Evolutionary conservation across 2,329 filamentous ascomycete species (phyloP).

Genomic region (Alternaria arborescens): DNA sequence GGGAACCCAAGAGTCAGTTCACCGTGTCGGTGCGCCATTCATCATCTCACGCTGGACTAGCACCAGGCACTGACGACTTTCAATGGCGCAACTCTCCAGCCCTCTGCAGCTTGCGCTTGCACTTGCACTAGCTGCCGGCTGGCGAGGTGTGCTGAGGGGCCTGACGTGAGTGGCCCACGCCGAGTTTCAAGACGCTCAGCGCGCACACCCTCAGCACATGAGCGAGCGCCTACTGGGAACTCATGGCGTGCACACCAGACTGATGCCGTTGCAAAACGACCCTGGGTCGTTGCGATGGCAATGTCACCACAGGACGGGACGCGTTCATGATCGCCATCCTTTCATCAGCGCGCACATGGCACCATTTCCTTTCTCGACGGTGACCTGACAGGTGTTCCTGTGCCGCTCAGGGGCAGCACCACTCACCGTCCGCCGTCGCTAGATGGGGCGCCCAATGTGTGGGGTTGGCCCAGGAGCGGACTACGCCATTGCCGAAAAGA

Average conservation of each 20-base stretch:
- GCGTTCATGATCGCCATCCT: slow-evolving; percentile 26
- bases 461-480: slow-evolving; percentile 6
- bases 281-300: slow-evolving; percentile 19
- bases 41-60: slow-evolving; percentile 12
- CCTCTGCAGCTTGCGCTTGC: neutral
- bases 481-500: slow-evolving; percentile 23
- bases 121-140: slow-evolving; percentile 13
- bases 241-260: slow-evolving; percentile 5
- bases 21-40: slow-evolving; percentile 15
- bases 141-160: neutral
- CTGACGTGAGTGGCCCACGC: neutral
- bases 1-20: slow-evolving; percentile 20
- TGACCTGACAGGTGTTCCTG: slow-evolving; percentile 11
- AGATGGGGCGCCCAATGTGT: slow-evolving; percentile 14
- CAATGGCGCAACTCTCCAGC: slow-evolving; percentile 17
- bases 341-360: slow-evolving; percentile 27
- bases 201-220: neutral
- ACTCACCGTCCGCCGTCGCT: slow-evolving; percentile 10
- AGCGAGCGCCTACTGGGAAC: neutral
- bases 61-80: neutral
- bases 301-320: slow-evolving; percentile 24
- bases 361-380: slow-evolving; percentile 12
- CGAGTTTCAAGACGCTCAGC: slow-evolving; percentile 7
- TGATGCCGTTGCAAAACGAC: neutral
- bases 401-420: slow-evolving; percentile 26